These are phyloP conservation scores for Kwoniella shivajii DNA, from an alignment of 1,284 basidiomycete genomes.

Conservation along the genomic window DNA sequence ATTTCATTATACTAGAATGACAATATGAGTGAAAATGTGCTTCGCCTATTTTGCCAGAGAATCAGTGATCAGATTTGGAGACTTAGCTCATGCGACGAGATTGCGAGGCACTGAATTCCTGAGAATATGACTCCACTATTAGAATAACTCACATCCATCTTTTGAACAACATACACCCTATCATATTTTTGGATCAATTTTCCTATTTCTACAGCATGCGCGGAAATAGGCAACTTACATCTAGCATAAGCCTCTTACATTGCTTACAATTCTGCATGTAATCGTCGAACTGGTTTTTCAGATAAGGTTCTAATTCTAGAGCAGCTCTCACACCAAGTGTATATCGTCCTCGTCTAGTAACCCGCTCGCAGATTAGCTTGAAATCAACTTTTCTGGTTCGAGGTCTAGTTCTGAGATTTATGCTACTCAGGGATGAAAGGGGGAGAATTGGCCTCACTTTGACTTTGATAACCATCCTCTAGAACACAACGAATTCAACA, in stretches of 20 bases:
- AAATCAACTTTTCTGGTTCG: not conserved
- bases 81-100: not conserved
- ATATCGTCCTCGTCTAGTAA: conserved; percentile 44
- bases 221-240: conserved; percentile 28
- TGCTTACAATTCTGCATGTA: conserved; percentile 35
- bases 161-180: conserved; percentile 42
- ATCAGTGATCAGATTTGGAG: not conserved
- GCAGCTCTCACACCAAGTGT: conserved; percentile 42
- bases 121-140: not conserved
- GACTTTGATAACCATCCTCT: conserved; percentile 48
- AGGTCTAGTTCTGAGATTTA: not conserved
- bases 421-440: not conserved
- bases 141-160: conserved; percentile 33
- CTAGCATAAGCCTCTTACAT: conserved; percentile 40
- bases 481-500: conserved; percentile 40
- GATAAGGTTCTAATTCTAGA: conserved; percentile 45
- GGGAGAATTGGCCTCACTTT: conserved; percentile 34
- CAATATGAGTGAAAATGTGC: conserved; percentile 46
- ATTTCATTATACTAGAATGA: conserved; percentile 25
- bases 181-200: too few species aligned
- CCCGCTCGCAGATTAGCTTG: not conserved
- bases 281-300: conserved; percentile 41
- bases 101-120: not conserved
- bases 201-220: not conserved
- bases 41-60: conserved; percentile 21